Conservation (phyloP, 2,329 filamentous ascomycete genomes). For the Ascochyta rabiei region DNA sequence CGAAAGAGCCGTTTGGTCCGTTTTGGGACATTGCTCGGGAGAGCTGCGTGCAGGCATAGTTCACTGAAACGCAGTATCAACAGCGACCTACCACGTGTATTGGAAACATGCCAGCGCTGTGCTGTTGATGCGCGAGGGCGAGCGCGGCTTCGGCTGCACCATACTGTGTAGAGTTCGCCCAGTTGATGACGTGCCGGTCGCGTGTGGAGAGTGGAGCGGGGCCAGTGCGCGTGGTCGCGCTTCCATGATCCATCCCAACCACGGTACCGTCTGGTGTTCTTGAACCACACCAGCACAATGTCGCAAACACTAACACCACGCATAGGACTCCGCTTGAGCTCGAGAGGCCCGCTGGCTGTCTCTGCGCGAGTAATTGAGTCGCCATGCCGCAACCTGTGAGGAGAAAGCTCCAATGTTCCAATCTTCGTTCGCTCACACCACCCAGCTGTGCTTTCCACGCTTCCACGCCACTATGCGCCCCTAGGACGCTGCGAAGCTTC, state of each 20-base stretch:
- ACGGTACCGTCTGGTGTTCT: neutral
- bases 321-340: conserved; percentile 26
- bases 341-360: conserved; percentile 16
- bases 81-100: too few species aligned
- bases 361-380: conserved; percentile 30
- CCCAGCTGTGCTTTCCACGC: conserved; percentile 12
- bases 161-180: too few species aligned
- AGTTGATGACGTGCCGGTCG: neutral
- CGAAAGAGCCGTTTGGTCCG: too few species aligned
- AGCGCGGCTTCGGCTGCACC: too few species aligned
- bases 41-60: neutral
- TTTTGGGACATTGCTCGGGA: too few species aligned
- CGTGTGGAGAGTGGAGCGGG: conserved; percentile 10
- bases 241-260: neutral
- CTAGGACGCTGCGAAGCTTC: conserved; percentile 44
- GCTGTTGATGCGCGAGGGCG: too few species aligned
- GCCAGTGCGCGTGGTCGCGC: conserved; percentile 15
- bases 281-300: conserved; percentile 25
- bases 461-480: conserved; percentile 3
- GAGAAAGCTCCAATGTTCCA: neutral
- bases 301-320: conserved; percentile 34
- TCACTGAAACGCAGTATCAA: neutral
- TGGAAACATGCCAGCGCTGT: too few species aligned
- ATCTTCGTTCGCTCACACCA: conserved; percentile 6
- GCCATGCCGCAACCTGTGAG: conserved; percentile 36